Conservation (phyloP, 2,329 filamentous ascomycete species). For the Mariannaea elegans region DNA sequence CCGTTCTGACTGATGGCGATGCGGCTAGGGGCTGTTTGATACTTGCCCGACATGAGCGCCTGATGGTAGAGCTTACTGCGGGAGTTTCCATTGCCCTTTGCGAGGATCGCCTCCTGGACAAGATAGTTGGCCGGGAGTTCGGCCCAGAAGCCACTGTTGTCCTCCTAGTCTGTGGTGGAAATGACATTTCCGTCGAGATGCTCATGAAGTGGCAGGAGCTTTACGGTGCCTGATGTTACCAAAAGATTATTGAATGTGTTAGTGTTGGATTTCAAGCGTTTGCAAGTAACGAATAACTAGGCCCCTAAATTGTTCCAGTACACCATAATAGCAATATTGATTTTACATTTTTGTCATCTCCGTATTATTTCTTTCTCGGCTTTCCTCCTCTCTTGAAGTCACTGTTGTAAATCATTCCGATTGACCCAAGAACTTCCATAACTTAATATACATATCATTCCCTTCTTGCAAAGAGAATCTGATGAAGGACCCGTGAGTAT, state of each 20-base stretch:
- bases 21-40: constrained; percentile 39
- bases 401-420: no score
- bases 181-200: constrained; percentile 45
- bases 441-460: no score
- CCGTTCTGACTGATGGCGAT: constrained; percentile 40
- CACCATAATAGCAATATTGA: no score
- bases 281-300: background rate
- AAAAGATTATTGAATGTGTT: background rate
- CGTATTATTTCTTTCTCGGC: no score
- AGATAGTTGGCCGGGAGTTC: constrained; percentile 25
- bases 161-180: constrained; percentile 45
- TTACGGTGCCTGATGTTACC: constrained; percentile 14
- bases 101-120: constrained; percentile 35
- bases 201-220: constrained; percentile 37
- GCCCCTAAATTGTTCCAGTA: background rate
- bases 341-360: no score
- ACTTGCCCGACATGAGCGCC: constrained; percentile 41
- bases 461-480: no score
- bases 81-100: constrained; percentile 42
- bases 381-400: no score
- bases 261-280: background rate
- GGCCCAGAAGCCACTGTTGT: constrained; percentile 40
- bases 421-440: no score
- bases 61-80: constrained; percentile 44
- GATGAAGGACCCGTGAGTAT: no score